Evolutionary conservation across 192 early-diverging fungal species (phyloP).

Genomic region (Chytriomyces hyalinus): DNA sequence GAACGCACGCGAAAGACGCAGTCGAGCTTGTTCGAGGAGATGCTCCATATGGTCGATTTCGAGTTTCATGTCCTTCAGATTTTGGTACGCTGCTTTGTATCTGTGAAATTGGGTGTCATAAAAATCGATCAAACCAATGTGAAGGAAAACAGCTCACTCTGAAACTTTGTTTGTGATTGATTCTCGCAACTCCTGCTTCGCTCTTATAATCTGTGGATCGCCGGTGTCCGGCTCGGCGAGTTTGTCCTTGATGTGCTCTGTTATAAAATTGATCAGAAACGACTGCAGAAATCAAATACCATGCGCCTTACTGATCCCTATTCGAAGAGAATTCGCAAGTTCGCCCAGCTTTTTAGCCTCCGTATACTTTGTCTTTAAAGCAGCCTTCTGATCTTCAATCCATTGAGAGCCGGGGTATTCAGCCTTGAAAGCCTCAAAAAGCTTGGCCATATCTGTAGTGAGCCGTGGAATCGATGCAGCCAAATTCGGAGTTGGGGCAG

Average conservation of each 20-base stretch:
- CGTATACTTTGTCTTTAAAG: conserved; percentile 58
- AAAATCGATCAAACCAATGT: no score
- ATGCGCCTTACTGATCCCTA: conserved; percentile 54
- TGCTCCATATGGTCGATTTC: conserved; percentile 73
- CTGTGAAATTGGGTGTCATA: conserved; percentile 12
- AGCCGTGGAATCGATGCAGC: conserved; percentile 41
- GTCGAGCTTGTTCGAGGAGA: conserved; percentile 62
- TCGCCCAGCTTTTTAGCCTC: conserved; percentile 61
- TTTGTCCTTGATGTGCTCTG: conserved; percentile 40
- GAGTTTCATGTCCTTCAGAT: conserved; percentile 61
- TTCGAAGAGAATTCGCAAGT: conserved; percentile 47
- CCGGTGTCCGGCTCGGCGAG: conserved; percentile 30
- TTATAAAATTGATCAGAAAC: neutral
- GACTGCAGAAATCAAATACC: neutral
- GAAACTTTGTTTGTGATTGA: conserved; percentile 30
- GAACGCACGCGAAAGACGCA: conserved; percentile 61
- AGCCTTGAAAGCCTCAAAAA: conserved; percentile 61
- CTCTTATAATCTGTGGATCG: neutral
- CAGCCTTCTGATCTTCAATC: conserved; percentile 66
- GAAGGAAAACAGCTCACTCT: neutral
- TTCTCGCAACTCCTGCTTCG: conserved; percentile 23
- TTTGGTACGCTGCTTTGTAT: conserved; percentile 59
- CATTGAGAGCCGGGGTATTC: conserved; percentile 56
- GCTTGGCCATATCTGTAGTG: conserved; percentile 60
- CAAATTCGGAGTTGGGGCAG: conserved; percentile 22